Conservation (phyloP, 768 basidiomycete genomes). For the Macrolepiota fuliginosa region DNA sequence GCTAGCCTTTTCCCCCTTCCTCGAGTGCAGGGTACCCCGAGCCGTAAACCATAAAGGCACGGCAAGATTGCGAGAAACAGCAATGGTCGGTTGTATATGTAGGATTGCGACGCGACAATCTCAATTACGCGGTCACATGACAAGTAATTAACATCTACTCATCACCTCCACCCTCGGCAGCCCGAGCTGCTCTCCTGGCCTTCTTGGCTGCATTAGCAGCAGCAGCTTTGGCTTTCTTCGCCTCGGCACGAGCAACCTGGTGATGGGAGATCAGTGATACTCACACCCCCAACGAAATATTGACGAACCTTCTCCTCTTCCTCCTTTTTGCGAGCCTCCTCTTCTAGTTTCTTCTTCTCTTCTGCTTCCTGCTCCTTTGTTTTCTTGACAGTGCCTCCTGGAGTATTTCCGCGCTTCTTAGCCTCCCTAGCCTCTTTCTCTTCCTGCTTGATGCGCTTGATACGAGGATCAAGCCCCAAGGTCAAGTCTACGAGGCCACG, state of each 20-base stretch:
- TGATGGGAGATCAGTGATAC: conserved; percentile 4
- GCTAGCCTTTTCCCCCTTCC: too few species aligned
- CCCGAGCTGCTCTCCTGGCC: conserved; percentile 66
- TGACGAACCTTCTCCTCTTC: conserved; percentile 75
- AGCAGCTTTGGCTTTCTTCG: conserved; percentile 82
- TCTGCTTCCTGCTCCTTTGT: conserved; percentile 72
- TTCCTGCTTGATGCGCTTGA: conserved; percentile 94
- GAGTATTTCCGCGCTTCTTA: conserved; percentile 62
- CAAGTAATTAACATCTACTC: background rate
- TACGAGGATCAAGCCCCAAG: conserved; percentile 84
- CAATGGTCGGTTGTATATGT: too few species aligned
- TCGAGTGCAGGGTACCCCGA: too few species aligned
- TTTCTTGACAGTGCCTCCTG: conserved; percentile 57
- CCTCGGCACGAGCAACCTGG: conserved; percentile 62
- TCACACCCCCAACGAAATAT: background rate
- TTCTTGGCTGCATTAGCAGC: conserved; percentile 92
- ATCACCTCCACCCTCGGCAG: conserved; percentile 30
- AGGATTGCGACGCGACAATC: too few species aligned
- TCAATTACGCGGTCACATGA: background rate
- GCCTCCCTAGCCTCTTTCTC: conserved; percentile 94
- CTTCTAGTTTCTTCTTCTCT: conserved; percentile 72
- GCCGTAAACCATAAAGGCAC: background rate
- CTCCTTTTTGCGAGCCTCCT: conserved; percentile 72
- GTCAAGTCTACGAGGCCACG: conserved; percentile 85
- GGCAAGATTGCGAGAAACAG: too few species aligned